Conservation (phyloP, 495 filamentous ascomycete genomes). For the Emericellopsis terricola region DNA sequence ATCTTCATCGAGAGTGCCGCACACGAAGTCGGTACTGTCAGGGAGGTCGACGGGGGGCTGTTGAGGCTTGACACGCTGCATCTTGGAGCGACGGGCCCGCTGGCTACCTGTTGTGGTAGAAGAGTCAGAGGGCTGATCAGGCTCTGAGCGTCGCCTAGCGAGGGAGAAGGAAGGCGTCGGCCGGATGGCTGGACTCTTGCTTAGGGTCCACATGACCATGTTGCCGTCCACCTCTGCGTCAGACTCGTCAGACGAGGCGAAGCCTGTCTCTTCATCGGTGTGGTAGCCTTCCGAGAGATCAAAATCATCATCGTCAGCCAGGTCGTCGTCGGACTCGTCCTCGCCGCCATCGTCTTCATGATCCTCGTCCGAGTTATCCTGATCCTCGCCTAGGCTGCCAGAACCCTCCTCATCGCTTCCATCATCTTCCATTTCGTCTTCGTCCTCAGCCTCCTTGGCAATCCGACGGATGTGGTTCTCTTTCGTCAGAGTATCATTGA, state of each 20-base stretch:
- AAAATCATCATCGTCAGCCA: constrained; percentile 39
- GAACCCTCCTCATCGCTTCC: constrained; percentile 42
- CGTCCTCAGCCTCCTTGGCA: constrained; percentile 80
- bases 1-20: constrained; percentile 91
- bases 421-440: constrained; percentile 55
- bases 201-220: constrained; percentile 61
- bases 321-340: constrained; percentile 20
- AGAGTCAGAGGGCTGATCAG: constrained; percentile 20
- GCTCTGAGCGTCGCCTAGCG: constrained; percentile 19
- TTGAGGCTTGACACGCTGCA: constrained; percentile 37
- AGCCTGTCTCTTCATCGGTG: constrained; percentile 90
- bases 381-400: constrained; percentile 28
- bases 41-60: constrained; percentile 68
- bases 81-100: constrained; percentile 9
- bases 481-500: constrained; percentile 78
- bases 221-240: constrained; percentile 43
- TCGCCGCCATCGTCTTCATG: constrained; percentile 28
- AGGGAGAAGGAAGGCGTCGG: constrained; percentile 9
- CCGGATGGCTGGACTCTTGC: constrained; percentile 16
- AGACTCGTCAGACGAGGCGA: constrained; percentile 56
- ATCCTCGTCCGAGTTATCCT: constrained; percentile 22
- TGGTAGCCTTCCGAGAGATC: constrained; percentile 65
- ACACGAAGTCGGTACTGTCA: constrained; percentile 95
- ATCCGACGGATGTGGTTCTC: constrained; percentile 76
- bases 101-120: constrained; percentile 12